Base-by-base conservation (phyloP, 306 rosid genomes). In the Comarum palustre region DNA sequence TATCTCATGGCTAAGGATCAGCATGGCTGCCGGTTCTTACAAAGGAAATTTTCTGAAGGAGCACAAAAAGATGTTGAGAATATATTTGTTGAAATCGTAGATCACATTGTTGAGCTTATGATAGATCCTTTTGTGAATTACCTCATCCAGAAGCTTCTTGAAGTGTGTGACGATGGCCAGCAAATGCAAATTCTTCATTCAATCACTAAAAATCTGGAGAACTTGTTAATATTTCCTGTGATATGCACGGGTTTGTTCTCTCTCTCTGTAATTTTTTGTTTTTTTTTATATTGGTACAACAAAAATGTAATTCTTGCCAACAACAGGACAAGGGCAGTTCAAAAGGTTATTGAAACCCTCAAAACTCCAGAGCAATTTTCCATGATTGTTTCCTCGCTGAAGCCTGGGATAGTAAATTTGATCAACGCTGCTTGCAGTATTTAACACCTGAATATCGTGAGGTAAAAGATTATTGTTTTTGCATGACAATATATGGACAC, bases 341-440 rank as follows among this genome's bases (percentile, higher is more conserved):
- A 87, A 74, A 87, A 81, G 84, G 84, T 87, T 57, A 85, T 84
- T 66, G 91, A 87, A 73, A 87, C 91, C 36, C 89, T 87, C 27
- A 76, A 78, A 74, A 80, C 77, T 19, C 73, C 61, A 24, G 87
- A 82, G 78, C 89, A 87, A 64, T 72, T 82, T 67, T 75, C 71
- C 58, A 39, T 87, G 78, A 73, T 87, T 62, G 79, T 84, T 71
- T 85, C 87, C n/a, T n/a, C 91, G 12, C 63, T 87, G 5, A 74
- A 75, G 73, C 73, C 80, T 20, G 87, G 84, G 54, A 73, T 85
- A 19, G 79, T 84, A 70, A 77, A 78, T 34, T 71, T 87, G 59
- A 84, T 87, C 27, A 87, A 51, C 78, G 84, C 65, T 87, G 91
- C 77, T 81, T 87, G 74, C 87, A 82, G 78, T 79, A 73, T 57